Evolutionary conservation across 345 rosid genomes (phyloP), one percentile per base, ranked within the genome.

Genomic region (Salix purpurea): DNA sequence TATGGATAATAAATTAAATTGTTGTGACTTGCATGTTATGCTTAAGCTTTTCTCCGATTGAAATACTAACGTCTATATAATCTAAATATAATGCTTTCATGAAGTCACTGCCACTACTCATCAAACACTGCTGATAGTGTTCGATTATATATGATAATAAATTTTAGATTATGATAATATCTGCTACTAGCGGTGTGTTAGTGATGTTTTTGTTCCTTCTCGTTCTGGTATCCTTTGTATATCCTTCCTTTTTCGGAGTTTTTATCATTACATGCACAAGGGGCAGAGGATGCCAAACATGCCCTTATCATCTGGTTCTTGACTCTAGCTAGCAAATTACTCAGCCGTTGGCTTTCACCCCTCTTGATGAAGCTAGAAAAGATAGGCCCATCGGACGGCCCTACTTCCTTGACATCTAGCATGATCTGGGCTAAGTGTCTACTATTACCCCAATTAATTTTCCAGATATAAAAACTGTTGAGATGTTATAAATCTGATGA

Each of bases 111-210:
- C 32, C 32, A 60, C 26, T 23, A 7, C 52, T 39, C 76, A 60
- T 37, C 42, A 73, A 46, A 48, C 19, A 48, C 68, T 73, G 68
- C 68, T 73, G 56, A 39, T 60, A 60, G 61, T 73, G 75, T 66
- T 73, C 6, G 54, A 5, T 15, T 48, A 48, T 48, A 11, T 34
- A 34, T 34, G 37, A 34, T 34, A 34, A 34, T 34, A 34, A 34
- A 34, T 34, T 4, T 34, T 34, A 34, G 50, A 40, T 13, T 18
- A 23, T 69, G 56, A 71, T 7, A 71, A 34, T 71, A 56, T 34
- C 15, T 54, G 37, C 34, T 34, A 8, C 14, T 21, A 12, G 26
- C 42, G 5, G 37, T 34, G n/a, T 70, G 34, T 4, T 36, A 37
- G 54, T 37, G 52, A 72, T 37, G 32, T 72, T 72, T 56, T 72